Base-by-base conservation (phyloP, 805 yeast genomes). In the Sugiyamaella smithiae region DNA sequence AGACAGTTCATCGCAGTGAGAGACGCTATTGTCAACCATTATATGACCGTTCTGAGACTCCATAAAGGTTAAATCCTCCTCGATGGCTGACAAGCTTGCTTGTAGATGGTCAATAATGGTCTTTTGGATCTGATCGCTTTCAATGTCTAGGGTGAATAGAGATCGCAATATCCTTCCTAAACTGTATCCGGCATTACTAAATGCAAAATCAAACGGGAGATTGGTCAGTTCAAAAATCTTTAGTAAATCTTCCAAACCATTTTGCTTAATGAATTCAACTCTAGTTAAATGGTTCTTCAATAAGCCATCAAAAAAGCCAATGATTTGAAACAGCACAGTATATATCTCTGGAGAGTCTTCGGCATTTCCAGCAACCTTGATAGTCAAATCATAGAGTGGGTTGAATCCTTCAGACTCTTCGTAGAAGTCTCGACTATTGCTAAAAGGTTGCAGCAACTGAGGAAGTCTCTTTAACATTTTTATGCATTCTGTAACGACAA, bases 401-500 rank as follows among this genome's bases (percentile, higher is more conserved):
- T 32, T 35, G 22, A 9, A 16, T 4, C 38, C 38, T 33, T 53
- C 58, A 20, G 54, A 49, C 24, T 56, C 59, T 4, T 19, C n/a
- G 20, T 52, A 48, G 33, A 52, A 51, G n/a, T 44, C 41, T 1
- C 43, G 42, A 14, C 38, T 17, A 9, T 43, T 31, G n/a, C 43
- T 17, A 5, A 49, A 26, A 3, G 49, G 70, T 61, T 1, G 73
- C 68, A 1, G 71, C 71, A 23, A 60, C 54, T 20, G 35, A 7
- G 57, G 56, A 4, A 58, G 20, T 12, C 19, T 29, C 19, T 42
- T 29, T 6, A 58, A 23, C 24, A 58, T 20, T 22, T 48, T 51
- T 8, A 55, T 66, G 41, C 82, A 67, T 45, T 79, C 78, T 2
- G 70, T 65, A 44, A 78, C 65, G 19, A 89, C 79, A 0, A 67